phyloP scores from a whole-genome alignment of 2,329 filamentous ascomycete species.

The Fragosphaeria purpurea region DNA sequence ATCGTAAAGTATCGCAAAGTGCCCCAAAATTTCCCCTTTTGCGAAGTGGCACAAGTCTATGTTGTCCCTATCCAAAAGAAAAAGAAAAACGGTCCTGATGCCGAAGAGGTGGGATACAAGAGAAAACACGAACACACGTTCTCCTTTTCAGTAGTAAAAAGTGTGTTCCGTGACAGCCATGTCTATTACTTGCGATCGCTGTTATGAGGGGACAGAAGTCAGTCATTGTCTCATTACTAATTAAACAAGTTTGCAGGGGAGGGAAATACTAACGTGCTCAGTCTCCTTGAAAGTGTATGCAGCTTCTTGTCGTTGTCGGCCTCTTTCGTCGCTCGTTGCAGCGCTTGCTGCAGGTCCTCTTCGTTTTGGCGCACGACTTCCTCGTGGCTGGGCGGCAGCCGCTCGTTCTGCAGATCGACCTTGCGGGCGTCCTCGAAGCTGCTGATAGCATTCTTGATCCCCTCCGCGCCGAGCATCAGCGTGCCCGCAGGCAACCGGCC shows the following conservation, averaged over 20 bases:
- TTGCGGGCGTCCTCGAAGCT: constrained; percentile 95
- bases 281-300: constrained; percentile 75
- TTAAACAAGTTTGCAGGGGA: neutral
- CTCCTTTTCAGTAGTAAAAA: too few relatives aligned
- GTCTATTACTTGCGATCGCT: constrained; percentile 13
- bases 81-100: too few relatives aligned
- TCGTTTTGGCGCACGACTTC: constrained; percentile 79
- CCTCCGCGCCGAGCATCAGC: constrained; percentile 94
- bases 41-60: too few relatives aligned
- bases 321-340: constrained; percentile 77
- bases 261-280: constrained; percentile 77
- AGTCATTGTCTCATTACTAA: neutral
- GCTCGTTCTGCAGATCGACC: constrained; percentile 94
- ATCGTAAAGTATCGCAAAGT: neutral
- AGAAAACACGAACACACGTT: too few relatives aligned
- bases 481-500: constrained; percentile 89
- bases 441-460: constrained; percentile 96
- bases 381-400: constrained; percentile 82
- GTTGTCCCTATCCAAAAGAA: too few relatives aligned
- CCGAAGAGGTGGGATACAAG: too few relatives aligned
- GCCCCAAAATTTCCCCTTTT: neutral
- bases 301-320: constrained; percentile 87
- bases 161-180: neutral
- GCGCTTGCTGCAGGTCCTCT: constrained; percentile 68
- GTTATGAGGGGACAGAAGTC: too few relatives aligned